Percentiles rank a stretch among this genome's conserved stretches.
phyloP scores from a whole-genome alignment of 495 filamentous ascomycete species.

The Penicillium pancosmium region DNA sequence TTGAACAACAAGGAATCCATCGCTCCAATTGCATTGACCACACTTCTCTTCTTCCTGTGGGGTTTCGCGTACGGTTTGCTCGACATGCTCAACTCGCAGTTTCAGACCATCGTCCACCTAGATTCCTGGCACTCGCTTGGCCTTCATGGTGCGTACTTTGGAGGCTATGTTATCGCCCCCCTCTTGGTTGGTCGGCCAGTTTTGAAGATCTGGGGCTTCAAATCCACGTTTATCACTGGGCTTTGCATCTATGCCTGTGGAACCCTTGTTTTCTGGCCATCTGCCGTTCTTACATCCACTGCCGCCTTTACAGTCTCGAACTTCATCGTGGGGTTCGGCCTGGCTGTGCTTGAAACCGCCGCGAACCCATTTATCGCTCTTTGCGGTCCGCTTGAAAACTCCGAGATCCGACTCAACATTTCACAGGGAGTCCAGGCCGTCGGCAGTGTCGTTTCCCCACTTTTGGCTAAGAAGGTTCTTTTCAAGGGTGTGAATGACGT shows the following conservation, averaged over 20 bases:
- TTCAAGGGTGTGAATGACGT: constrained; percentile 56
- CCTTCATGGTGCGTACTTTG: constrained; percentile 66
- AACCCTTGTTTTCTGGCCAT: constrained; percentile 72
- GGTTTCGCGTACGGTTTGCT: constrained; percentile 85
- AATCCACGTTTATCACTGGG: constrained; percentile 65
- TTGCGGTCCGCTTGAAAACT: constrained; percentile 67
- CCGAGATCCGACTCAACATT: constrained; percentile 66
- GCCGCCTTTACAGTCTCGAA: constrained; percentile 67
- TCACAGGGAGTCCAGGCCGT: constrained; percentile 71
- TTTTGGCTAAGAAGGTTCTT: constrained; percentile 63
- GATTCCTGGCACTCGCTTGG: constrained; percentile 54
- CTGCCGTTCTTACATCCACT: constrained; percentile 67
- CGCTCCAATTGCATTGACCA: constrained; percentile 62
- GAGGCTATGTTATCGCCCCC: constrained; percentile 63
- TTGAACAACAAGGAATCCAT: constrained; percentile 60
- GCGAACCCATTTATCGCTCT: constrained; percentile 71
- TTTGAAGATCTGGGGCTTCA: constrained; percentile 68
- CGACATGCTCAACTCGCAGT: constrained; percentile 69
- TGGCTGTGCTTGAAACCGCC: constrained; percentile 64
- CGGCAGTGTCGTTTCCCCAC: constrained; percentile 62
- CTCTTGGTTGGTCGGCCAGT: constrained; percentile 58
- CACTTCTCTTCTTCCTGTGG: constrained; percentile 83
- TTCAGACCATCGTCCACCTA: constrained; percentile 52
- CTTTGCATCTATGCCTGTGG: constrained; percentile 66
- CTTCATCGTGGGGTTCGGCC: constrained; percentile 66